phyloP scores from a whole-genome alignment of 1,284 basidiomycete genomes.

The Cryptococcus jaspeensis region DNA sequence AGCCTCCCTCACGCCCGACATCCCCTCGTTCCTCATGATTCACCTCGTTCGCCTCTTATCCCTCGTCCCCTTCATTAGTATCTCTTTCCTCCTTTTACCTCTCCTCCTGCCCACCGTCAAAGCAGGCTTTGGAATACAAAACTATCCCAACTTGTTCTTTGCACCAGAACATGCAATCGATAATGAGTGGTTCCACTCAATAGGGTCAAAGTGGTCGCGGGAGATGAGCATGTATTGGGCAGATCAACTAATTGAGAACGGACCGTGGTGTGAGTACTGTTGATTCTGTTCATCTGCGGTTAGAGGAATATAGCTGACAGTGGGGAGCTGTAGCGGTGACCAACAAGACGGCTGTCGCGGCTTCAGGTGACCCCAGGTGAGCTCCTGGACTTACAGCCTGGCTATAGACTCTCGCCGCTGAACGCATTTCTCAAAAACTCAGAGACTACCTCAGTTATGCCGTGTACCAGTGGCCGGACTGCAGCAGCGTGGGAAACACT shows the following conservation, averaged over 20 bases:
- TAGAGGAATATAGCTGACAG: background rate
- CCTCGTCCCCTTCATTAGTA: no score
- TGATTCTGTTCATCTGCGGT: no score
- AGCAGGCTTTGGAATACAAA: conserved; percentile 2
- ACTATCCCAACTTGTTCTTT: background rate
- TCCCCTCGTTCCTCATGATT: no score
- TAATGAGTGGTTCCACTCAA: background rate
- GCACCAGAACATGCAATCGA: background rate
- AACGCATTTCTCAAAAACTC: no score
- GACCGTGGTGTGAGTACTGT: background rate
- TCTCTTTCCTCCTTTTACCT: no score
- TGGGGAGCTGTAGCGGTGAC: background rate
- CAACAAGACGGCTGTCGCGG: background rate
- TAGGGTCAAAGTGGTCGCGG: background rate
- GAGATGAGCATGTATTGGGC: background rate
- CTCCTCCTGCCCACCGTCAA: no score
- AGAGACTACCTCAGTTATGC: conserved; percentile 13
- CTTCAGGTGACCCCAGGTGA: background rate
- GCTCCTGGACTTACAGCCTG: no score
- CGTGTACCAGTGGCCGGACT: conserved; percentile 26
- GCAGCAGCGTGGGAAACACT: conserved; percentile 22
- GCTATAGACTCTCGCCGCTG: no score
- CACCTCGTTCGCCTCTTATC: no score
- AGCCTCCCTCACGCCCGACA: no score
- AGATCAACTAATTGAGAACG: background rate